A percentile compares a stretch with the other conserved stretches of the same genome.
Evolutionary conservation across 2,329 filamentous ascomycete species (phyloP).

Genomic region (Rhynchosporium agropyri): DNA sequence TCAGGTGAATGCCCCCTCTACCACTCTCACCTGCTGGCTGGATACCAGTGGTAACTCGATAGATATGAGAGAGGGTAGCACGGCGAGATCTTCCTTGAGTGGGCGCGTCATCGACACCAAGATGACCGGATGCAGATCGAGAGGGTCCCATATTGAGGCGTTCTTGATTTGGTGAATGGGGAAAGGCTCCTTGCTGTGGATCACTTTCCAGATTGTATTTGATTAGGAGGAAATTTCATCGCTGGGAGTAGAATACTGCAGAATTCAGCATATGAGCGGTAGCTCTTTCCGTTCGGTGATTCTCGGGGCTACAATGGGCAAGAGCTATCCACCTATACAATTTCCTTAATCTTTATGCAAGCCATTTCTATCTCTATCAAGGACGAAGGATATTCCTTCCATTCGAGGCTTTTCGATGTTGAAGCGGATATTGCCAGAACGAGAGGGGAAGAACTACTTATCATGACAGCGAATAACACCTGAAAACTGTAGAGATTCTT

Average conservation of each 20-base stretch:
- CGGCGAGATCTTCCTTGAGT: conserved; percentile 2
- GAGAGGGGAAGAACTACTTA: too few relatives aligned
- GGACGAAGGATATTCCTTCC: too few relatives aligned
- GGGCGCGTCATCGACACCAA: not conserved
- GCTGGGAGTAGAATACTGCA: not conserved
- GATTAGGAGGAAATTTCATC: not conserved
- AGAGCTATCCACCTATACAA: not conserved
- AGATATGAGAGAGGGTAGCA: conserved; percentile 28
- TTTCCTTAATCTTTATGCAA: not conserved
- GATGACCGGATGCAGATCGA: not conserved
- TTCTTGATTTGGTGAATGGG: not conserved
- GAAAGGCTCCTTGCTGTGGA: not conserved
- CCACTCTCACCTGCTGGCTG: conserved; percentile 67
- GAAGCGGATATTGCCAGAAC: too few relatives aligned
- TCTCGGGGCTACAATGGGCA: too few relatives aligned
- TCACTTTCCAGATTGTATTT: not conserved
- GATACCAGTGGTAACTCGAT: conserved; percentile 44
- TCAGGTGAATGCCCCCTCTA: conserved; percentile 64
- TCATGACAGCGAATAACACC: too few relatives aligned
- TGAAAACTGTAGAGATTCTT: too few relatives aligned
- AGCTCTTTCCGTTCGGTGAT: too few relatives aligned
- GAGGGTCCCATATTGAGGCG: not conserved
- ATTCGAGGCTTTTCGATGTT: too few relatives aligned
- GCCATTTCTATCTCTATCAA: not conserved
- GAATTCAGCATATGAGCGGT: too few relatives aligned